phyloP scores from a whole-genome alignment of 106 monocot genomes.

The Triglochin maritima region DNA sequence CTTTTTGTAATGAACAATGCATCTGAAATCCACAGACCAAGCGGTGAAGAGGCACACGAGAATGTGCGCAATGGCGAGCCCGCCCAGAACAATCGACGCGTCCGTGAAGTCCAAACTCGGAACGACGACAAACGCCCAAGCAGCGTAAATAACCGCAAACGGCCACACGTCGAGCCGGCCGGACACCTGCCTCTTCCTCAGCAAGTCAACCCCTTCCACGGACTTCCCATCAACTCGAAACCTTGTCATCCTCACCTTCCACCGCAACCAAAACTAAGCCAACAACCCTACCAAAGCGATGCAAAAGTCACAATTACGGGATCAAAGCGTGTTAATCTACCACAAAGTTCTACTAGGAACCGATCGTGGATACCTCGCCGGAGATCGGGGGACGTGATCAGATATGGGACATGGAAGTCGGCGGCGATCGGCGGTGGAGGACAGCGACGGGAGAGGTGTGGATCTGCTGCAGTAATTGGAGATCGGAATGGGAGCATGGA shows the following conservation, averaged over 20 bases:
- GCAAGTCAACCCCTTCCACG: slow-evolving; percentile 63
- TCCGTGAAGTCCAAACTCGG: slow-evolving; percentile 74
- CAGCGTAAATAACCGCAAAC: slow-evolving; percentile 56
- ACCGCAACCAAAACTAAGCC: too few relatives aligned
- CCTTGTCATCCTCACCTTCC: slow-evolving; percentile 38
- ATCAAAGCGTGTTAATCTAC: too few relatives aligned
- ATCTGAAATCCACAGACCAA: slow-evolving; percentile 88
- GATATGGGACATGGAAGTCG: too few relatives aligned
- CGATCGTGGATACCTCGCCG: too few relatives aligned
- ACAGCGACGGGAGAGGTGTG: too few relatives aligned
- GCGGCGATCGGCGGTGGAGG: too few relatives aligned
- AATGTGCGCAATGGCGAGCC: slow-evolving; percentile 42
- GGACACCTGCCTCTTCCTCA: slow-evolving; percentile 42
- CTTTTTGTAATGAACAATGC: slow-evolving; percentile 78
- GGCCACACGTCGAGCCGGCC: slow-evolving; percentile 89
- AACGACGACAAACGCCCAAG: slow-evolving; percentile 50
- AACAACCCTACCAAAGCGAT: too few relatives aligned
- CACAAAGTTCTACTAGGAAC: too few relatives aligned
- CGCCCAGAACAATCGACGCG: slow-evolving; percentile 72
- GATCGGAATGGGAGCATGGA: too few relatives aligned
- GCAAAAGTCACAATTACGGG: too few relatives aligned
- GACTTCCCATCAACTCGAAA: slow-evolving; percentile 78
- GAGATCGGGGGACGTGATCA: too few relatives aligned
- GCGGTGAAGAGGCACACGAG: slow-evolving; percentile 84
- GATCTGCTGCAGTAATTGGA: too few relatives aligned